Percentiles rank a stretch among this genome's conserved stretches.
These are phyloP conservation scores for Hypholoma sublateritium DNA, from an alignment of 768 basidiomycete genomes.

Conservation along the genomic window DNA sequence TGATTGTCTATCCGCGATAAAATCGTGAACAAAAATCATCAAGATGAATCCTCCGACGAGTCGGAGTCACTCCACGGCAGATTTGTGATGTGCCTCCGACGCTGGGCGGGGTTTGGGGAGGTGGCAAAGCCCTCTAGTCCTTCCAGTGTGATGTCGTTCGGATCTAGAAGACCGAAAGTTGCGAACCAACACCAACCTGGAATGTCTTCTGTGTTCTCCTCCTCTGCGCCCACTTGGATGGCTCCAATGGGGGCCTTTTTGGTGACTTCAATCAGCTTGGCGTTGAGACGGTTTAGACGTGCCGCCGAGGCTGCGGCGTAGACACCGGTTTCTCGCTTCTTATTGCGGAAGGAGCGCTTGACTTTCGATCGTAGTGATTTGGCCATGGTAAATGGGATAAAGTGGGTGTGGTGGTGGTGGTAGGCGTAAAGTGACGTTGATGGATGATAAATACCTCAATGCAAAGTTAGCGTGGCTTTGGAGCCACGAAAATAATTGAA, in stretches of 20 bases:
- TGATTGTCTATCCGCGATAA: constrained; percentile 34
- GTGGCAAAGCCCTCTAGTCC: constrained; percentile 37
- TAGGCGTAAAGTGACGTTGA: constrained; percentile 18
- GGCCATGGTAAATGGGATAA: constrained; percentile 51
- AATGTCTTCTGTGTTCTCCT: constrained; percentile 36
- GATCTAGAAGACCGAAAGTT: constrained; percentile 58
- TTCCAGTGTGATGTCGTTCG: constrained; percentile 53
- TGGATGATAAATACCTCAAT: constrained; percentile 6
- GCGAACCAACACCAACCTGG: constrained; percentile 73
- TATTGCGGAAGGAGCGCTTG: constrained; percentile 74
- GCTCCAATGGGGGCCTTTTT: constrained; percentile 39
- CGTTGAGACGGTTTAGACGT: constrained; percentile 68
- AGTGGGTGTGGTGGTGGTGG: neutral
- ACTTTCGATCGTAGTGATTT: constrained; percentile 83
- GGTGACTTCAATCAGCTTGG: constrained; percentile 56
- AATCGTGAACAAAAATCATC: constrained; percentile 34
- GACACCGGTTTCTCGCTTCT: constrained; percentile 72
- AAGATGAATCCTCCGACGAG: constrained; percentile 21
- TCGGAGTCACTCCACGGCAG: constrained; percentile 9
- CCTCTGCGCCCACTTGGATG: constrained; percentile 30
- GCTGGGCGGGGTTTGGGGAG: constrained; percentile 11
- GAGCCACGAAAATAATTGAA: constrained; percentile 15
- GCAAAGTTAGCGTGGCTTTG: neutral
- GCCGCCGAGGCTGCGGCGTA: constrained; percentile 80
- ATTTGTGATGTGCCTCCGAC: neutral